Evolutionary conservation across 805 yeast genomes (phyloP).

Genomic region (Schwanniomyces pseudopolymorphus): DNA sequence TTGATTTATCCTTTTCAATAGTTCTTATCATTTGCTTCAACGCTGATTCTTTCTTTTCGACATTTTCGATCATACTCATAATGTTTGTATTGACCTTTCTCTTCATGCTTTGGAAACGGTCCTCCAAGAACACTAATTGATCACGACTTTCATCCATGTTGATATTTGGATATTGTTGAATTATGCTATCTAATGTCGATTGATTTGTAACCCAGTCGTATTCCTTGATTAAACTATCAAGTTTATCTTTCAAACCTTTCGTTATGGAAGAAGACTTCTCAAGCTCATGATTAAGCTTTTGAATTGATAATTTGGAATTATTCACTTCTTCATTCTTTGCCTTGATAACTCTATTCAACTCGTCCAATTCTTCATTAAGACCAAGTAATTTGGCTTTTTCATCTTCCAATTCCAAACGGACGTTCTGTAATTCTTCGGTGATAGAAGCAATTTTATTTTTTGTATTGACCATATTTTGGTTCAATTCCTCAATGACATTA

Average conservation of each 20-base stretch:
- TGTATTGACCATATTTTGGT: conserved; percentile 5
- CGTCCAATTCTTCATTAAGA: conserved; percentile 73
- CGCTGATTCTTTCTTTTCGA: conserved; percentile 80
- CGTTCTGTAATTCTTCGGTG: conserved; percentile 13
- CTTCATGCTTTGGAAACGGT: conserved; percentile 65
- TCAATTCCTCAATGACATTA: conserved; percentile 28
- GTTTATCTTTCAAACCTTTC: conserved; percentile 31
- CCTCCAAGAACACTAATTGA: conserved; percentile 55
- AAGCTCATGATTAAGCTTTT: conserved; percentile 54
- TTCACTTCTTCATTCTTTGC: conserved; percentile 44
- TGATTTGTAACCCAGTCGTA: conserved; percentile 76
- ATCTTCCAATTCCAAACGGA: conserved; percentile 40
- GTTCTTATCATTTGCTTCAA: conserved; percentile 79
- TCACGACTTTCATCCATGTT: conserved; percentile 63
- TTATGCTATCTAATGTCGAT: conserved; percentile 51
- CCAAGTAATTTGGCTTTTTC: conserved; percentile 64
- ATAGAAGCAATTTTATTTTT: conserved; percentile 27
- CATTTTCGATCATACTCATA: conserved; percentile 88
- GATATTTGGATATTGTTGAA: conserved; percentile 62
- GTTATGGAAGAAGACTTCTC: conserved; percentile 46
- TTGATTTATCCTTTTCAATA: conserved; percentile 83
- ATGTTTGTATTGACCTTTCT: conserved; percentile 82
- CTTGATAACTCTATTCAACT: conserved; percentile 48
- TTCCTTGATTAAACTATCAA: conserved; percentile 49
- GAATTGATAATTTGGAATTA: conserved; percentile 51